Evolutionary conservation across 1,284 basidiomycete genomes (phyloP).

Genomic region (Vanrija sp.): DNA sequence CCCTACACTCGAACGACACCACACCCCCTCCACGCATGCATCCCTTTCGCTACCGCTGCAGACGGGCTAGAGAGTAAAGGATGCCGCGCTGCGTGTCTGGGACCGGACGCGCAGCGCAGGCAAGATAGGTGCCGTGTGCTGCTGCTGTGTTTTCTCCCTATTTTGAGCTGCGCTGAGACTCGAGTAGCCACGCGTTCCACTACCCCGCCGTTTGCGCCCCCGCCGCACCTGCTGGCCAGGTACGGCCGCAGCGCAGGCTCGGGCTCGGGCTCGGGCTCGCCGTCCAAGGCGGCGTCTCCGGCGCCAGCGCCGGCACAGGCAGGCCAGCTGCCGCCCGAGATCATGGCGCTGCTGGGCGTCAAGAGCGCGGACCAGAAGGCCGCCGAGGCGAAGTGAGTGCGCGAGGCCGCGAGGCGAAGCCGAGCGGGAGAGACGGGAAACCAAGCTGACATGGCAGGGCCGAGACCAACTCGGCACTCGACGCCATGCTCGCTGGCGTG

Average conservation of each 20-base stretch:
- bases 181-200: slow-evolving; percentile 13
- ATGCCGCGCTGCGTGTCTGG: too few species aligned
- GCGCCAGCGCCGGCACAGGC: slow-evolving; percentile 1
- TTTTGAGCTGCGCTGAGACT: slow-evolving; percentile 13
- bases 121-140: slow-evolving; percentile 6
- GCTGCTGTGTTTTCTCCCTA: not conserved
- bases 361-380: slow-evolving; percentile 14
- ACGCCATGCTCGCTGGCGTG: slow-evolving; percentile 18
- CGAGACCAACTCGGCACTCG: slow-evolving; percentile 8
- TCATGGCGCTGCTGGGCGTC: slow-evolving; percentile 41
- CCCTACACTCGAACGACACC: not conserved
- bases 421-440: not conserved
- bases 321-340: slow-evolving; percentile 36
- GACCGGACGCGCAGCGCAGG: too few species aligned
- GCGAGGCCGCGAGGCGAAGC: not conserved
- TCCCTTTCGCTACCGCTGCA: slow-evolving; percentile 7
- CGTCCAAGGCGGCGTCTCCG: not conserved
- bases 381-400: slow-evolving; percentile 9
- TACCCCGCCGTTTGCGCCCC: slow-evolving; percentile 15
- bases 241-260: not conserved
- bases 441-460: not conserved
- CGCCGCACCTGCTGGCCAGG: slow-evolving; percentile 14
- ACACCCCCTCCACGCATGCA: slow-evolving; percentile 12
- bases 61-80: not conserved
- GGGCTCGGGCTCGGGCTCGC: not conserved